Evolutionary conservation across 2,329 filamentous ascomycete species (phyloP), one percentile per base, ranked within the genome.

Genomic region (Cercospora sp.): DNA sequence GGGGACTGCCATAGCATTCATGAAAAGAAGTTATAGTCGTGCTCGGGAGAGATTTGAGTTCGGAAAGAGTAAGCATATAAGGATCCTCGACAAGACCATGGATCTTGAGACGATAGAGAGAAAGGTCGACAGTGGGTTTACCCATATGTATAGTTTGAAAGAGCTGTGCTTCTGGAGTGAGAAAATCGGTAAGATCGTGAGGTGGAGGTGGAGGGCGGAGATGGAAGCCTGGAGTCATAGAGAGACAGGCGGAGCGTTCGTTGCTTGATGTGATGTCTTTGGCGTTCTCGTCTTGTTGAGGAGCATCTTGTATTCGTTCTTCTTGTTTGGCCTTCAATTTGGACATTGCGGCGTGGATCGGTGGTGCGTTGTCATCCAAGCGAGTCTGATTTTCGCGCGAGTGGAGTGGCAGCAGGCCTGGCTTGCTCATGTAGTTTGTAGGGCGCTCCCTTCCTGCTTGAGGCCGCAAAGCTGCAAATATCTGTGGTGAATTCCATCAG

Each of bases 61-160:
- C 70, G 0, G 63, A n/a, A 7, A 78, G 73, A 10, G 70, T 75
- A 5, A 79, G 61, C 5, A 72, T 65, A 63, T 77, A 77, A 0
- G 77, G 77, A 1, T 64, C 60, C 8, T 73, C 53, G 1, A 80
- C 77, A 2, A 79, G 70, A 3, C 79, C 79, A 60, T 77, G 74
- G 16, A 80, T 65, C 0, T 76, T 68, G 2, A 80, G 73, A 3
- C 69, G 66, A 74, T 77, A 80, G n/a, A 69, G 71, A 0, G 70
- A 21, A 7, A 70, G 26, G 24, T 79, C 73, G 13, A 80, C 71
- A 2, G 75, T 71, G 3, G 78, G 75, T 7, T 70, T 70, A 3
- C 78, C 78, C 75, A 80, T 78, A 66, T 80, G 79, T 12, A 79
- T 76, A 1, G 78, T 80, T 49, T 79, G 77, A 65, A 80, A 80